Conservation (phyloP, 192 early-diverging fungal species). For the Obelidium mucronatum region DNA sequence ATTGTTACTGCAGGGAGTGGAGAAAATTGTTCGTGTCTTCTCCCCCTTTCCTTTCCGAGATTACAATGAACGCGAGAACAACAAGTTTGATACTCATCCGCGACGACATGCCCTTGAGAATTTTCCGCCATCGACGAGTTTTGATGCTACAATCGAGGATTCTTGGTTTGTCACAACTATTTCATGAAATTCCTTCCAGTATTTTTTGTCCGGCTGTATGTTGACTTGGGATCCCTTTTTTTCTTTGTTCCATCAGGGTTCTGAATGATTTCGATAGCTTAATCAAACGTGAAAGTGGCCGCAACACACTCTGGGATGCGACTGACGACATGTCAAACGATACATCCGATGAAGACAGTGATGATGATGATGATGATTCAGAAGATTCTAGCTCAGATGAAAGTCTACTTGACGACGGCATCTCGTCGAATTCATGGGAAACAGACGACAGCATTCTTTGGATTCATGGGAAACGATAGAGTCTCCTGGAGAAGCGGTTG, state of each 20-base stretch:
- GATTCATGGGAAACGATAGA: too few species aligned
- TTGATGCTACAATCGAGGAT: neutral
- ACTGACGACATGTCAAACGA: neutral
- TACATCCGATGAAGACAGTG: neutral
- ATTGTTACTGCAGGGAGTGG: slow-evolving; percentile 38
- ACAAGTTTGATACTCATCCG: neutral
- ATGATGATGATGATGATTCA: neutral
- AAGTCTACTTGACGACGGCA: too few species aligned
- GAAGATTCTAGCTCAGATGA: too few species aligned
- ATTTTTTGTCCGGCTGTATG: too few species aligned
- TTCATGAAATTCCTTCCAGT: too few species aligned
- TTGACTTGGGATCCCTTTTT: neutral
- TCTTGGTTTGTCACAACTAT: too few species aligned
- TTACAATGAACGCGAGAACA: slow-evolving; percentile 3
- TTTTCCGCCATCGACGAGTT: too few species aligned
- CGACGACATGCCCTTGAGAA: neutral
- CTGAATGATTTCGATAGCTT: slow-evolving; percentile 9
- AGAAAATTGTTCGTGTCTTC: slow-evolving; percentile 29
- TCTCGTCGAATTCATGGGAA: too few species aligned
- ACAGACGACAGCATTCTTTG: too few species aligned
- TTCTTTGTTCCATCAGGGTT: neutral
- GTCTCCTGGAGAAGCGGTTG: too few species aligned
- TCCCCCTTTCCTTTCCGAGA: slow-evolving; percentile 9
- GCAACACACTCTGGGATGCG: slow-evolving; percentile 10
- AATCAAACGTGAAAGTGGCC: neutral